Evolutionary conservation across 2,329 filamentous ascomycete genomes (phyloP), one percentile per base, ranked within the genome.

Genomic region (Pestalotiopsis fici): DNA sequence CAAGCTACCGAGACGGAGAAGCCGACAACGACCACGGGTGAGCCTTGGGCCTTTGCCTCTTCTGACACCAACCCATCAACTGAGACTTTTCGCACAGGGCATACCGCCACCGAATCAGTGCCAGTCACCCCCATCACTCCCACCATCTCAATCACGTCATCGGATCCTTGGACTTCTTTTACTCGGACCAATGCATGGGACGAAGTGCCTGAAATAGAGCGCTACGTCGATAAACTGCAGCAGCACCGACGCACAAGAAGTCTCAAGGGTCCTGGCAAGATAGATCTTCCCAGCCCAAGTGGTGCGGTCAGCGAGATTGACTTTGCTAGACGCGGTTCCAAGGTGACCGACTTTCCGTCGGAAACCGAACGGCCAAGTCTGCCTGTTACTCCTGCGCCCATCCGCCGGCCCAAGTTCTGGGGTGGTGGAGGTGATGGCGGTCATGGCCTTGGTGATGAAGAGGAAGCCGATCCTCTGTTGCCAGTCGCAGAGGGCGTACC

Each of bases 131-230:
- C 86, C 64, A 77, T 78, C 56, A 86, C 85, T 63, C 83, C 86
- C 28, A 83, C 81, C 31, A 80, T 85, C 68, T 79, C 79, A 57
- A 72, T 83, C 66, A 81, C 79, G 25, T 76, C 84, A 47, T 81
- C 87, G 61, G 85, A 91, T 74, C 86, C 90, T 23, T 97, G 93
- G 93, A 87, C 89, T 70, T 86, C 86, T 59, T 97, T 92, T 77
- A 84, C 88, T n/a, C 87, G 90, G 59, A 88, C 85, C 63, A 99
- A 98, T 78, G 95, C 94, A 18, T 99, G 96, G 96, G 96, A 99
- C 74, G 93, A 93, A 65, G 88, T 97, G 64, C 93, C 93, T 13
- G 92, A 93, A 71, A 99, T 99, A 73, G 90, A 93, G 74, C 88
- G 88, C 70, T 99, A 98, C 77, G 93, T 98, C 65, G 92, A 93